Conservation (phyloP, 805 yeast species). For the Kuraishia cidri region DNA sequence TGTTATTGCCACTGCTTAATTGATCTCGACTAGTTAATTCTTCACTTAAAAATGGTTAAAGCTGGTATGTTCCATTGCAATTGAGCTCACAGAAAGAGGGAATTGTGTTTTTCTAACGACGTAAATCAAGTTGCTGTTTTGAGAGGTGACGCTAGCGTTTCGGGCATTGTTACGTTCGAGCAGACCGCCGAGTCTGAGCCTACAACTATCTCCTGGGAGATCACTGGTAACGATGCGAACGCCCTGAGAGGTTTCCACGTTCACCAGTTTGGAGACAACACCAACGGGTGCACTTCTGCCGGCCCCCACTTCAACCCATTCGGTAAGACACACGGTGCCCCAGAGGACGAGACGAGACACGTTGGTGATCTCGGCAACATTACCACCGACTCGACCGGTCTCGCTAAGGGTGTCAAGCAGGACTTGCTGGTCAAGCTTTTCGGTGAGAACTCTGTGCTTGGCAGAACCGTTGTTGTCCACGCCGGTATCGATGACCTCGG, state of each 20-base stretch:
- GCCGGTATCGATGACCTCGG: constrained; percentile 92
- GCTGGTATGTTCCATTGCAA: constrained; percentile 40
- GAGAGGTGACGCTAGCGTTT: constrained; percentile 88
- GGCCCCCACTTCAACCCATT: constrained; percentile 97
- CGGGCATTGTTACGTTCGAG: constrained; percentile 83
- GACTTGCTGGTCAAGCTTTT: constrained; percentile 72
- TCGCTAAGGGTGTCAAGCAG: constrained; percentile 82
- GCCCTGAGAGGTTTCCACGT: constrained; percentile 96
- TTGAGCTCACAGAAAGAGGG: no score
- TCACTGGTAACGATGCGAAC: constrained; percentile 80
- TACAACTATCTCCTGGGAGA: constrained; percentile 82
- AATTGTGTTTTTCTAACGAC: not conserved
- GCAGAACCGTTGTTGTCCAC: constrained; percentile 94
- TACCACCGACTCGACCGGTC: constrained; percentile 77
- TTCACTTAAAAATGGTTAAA: constrained; percentile 51
- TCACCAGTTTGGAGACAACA: constrained; percentile 97
- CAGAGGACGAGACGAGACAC: constrained; percentile 73
- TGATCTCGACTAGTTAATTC: no score
- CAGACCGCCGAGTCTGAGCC: constrained; percentile 75
- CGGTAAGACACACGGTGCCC: constrained; percentile 85
- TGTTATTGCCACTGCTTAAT: no score
- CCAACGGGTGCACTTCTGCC: constrained; percentile 98
- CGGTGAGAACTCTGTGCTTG: constrained; percentile 83
- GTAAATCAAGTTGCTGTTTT: constrained; percentile 70
- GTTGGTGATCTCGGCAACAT: constrained; percentile 97